Base-by-base conservation (phyloP, 2,329 filamentous ascomycete genomes). In the Fusarium luffae region DNA sequence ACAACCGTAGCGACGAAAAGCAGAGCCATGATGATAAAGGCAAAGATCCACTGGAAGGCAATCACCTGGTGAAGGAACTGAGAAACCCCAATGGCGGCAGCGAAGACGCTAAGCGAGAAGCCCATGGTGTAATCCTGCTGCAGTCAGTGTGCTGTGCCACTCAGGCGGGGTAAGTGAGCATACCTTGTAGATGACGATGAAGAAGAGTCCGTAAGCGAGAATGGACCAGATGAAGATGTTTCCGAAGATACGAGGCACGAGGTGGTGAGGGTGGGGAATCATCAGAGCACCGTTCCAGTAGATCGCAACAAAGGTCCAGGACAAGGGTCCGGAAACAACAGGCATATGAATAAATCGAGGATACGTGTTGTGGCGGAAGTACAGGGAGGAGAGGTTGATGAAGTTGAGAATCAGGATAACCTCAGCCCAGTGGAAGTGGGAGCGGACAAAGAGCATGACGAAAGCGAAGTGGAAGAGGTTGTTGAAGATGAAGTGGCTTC, bases 21-120 rank as follows among this genome's bases (percentile, higher is more conserved):
- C 27, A 92, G 77, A 1, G 85, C 88, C 85, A 95, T 94, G 78
- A 97, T 93, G 67, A 89, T 84, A 76, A 97, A 96, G 34, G 93
- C 92, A 78, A 97, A 97, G 80, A 97, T 95, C 93, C 93, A 97
- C 82, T 97, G 94, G 69, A 97, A 84, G 9, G 93, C 92, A 71
- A 97, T 85, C 63, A 90, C 80, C 77, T 93, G 89, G 74, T 86
- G 85, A 52, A 89, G 82, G 81, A 97, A 90, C 79, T 97, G 94
- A 16, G 89, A 87, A 18, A 96, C 88, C 14, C 92, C 93, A 43
- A 97, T 88, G 19, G 93, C 88, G 7, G 93, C 89, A 2, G 89
- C 83, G 48, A 97, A 83, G 46, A 94, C 85, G 72, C 89, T 92
- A 73, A 97, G 85, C 56, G 88, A 89, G 78, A 96, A 93, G 3